Conservation (phyloP, 345 rosid species). For the Pseudoturritis turrita region DNA sequence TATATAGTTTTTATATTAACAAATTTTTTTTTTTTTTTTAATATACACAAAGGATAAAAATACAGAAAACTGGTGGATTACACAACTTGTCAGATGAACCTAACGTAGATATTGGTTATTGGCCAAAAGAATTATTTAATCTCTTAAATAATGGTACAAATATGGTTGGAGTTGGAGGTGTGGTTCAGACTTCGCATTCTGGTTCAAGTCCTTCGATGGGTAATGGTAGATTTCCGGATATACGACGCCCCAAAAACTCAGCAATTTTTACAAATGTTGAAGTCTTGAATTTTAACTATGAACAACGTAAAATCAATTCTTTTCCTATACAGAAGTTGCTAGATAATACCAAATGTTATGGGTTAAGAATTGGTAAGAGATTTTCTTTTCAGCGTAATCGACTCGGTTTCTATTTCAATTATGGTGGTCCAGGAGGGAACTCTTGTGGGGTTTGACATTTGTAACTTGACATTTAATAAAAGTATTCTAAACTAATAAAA, state of each 20-base stretch:
- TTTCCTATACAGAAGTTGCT: background rate
- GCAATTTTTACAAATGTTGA: background rate
- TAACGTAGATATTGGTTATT: background rate
- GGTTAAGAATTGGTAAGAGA: background rate
- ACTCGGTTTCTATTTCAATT: background rate
- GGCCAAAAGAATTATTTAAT: background rate
- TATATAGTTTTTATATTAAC: no score
- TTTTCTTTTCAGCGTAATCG: no score
- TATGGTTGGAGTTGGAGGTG: background rate
- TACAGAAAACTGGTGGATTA: no score
- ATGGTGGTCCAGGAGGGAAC: background rate
- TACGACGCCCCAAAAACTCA: accelerated
- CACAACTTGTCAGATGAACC: background rate
- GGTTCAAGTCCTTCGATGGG: background rate
- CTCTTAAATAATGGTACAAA: background rate
- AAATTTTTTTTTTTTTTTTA: no score
- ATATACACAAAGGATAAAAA: no score
- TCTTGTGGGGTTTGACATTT: background rate
- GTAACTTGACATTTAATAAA: no score
- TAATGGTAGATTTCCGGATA: background rate
- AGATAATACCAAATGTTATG: background rate
- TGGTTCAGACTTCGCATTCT: background rate
- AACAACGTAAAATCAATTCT: background rate
- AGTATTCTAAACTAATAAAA: no score
- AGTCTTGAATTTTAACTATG: background rate